Base-by-base conservation (phyloP, 805 yeast species). In the Spathaspora arborariae region DNA sequence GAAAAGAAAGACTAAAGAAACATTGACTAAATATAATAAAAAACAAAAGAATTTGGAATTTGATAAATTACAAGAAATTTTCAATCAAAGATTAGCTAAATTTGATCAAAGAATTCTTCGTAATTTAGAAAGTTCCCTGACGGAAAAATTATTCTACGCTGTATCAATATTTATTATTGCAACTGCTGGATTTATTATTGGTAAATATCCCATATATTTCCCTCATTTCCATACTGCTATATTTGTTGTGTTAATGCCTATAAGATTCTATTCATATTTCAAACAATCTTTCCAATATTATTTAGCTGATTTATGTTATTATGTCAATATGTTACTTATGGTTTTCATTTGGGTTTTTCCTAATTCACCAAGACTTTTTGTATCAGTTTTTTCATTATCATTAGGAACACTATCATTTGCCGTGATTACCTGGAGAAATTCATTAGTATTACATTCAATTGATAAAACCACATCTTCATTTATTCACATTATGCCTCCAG, bases 401-500 rank as follows among this genome's bases (percentile, higher is more conserved):
- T 82, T 85, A 68, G 99, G 98, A 1, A 88, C 97, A 0, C 67
- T 92, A 46, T 79, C 96, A 5, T 91, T 88, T 78, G 97, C 97
- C 0, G 96, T 92, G 19, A 82, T 92, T 39, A 88, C 97, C 0
- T 92, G 98, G 99, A 76, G 96, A 55, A 92, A 92, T 63, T 90
- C 97, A 5, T 72, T 92, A 46, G 98, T 92, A 7, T 72, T 92
- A 41, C 99, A 92, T 60, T 84, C 92, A 10, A 78, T 92, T 50
- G 99, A 92, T 54, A 92, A 92, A 64, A 88, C 91, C 13, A 94
- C 98, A 1, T 82, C 92, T 18, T 83, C 96, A 2, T 86, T 89
- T 57, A 92, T 92, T 52, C 99, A 92, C 60, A 74, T 94, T 11
- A 77, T 88, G 68, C 99, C 99, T 1, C 96, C 97, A 0, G 79